Base-by-base conservation (phyloP, 352 stramenopile genomes). In the Phytopythium vexans region DNA sequence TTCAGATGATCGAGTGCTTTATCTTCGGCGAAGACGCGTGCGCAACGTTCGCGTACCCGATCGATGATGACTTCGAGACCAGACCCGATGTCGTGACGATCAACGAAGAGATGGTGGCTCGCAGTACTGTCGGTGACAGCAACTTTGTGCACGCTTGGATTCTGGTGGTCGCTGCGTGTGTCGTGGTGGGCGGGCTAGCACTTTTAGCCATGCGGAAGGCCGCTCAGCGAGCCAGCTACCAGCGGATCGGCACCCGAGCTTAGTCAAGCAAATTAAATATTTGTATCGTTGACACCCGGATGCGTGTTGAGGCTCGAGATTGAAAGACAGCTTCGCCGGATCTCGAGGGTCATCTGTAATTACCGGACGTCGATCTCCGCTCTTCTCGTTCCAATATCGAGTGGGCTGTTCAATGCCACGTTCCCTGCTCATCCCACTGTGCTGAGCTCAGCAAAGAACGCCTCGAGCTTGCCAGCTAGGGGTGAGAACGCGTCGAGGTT, bases 1-100 rank as follows among this genome's bases (percentile, higher is more conserved):
- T 92, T 34, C 66, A 87, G 61, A 79, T 95, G 52, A 86, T 93
- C 45, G 77, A 95, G 57, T 87, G 80, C 56, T 94, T 95, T 70
- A 70, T 96, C 40, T 81, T 72, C 37, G 77, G 79, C 12, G 70
- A 86, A 8, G 71, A 73, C 0, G 50, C 58, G 15, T 91, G 80
- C 53, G 66, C 58, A 37, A 64, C 50, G 38, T 88, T 92, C 56
- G 39, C 56, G 49, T 92, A 91, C 73, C 82, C 80, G 2, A 48
- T 73, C 2, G 80, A 93, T 54, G 69, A 79, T 27, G 68, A 90
- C 21, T 27, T 27, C 14, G 82, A 90, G 68, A 67, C 83, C 41
- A 62, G 75, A 41, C 55, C 70, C 4, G 79, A 77, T 35, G 21
- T 64, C 31, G 48, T 52, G 6, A 44, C 63, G 15, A 38, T 41